Percentiles rank a stretch among this genome's conserved stretches.
phyloP scores from a whole-genome alignment of 305 asterid genomes.

The Nicotiana rustica region DNA sequence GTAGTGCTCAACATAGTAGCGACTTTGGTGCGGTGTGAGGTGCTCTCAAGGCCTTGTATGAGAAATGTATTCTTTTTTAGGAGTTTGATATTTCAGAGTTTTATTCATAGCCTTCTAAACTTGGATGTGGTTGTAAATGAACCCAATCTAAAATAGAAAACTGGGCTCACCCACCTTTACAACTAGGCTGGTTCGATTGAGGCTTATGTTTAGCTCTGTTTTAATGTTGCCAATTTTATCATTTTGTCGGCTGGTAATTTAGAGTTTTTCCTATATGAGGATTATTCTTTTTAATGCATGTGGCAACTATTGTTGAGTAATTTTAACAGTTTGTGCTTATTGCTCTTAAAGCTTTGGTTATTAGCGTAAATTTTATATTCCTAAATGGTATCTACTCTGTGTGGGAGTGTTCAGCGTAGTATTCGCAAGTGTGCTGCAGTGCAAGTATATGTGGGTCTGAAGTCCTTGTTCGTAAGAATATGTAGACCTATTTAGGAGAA shows the following conservation, averaged over 20 bases:
- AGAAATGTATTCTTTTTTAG: neutral
- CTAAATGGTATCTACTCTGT: neutral
- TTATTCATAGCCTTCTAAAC: neutral
- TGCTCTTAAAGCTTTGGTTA: neutral
- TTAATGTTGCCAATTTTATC: neutral
- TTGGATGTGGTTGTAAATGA: neutral
- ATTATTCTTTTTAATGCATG: neutral
- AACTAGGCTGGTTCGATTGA: constrained; percentile 48
- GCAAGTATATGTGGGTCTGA: too few relatives aligned
- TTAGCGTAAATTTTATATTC: neutral
- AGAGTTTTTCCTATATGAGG: neutral
- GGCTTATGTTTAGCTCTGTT: neutral
- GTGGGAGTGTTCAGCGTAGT: neutral
- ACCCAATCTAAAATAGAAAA: neutral
- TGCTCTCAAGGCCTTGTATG: neutral
- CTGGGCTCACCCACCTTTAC: constrained; percentile 46
- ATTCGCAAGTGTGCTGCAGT: neutral
- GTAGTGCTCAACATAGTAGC: neutral
- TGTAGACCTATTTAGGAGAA: neutral
- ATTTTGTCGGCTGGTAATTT: neutral
- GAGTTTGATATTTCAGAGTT: neutral
- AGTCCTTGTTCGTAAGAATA: too few relatives aligned
- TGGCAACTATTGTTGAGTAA: neutral
- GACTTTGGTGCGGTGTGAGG: neutral
- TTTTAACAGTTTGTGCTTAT: neutral